Base-by-base conservation (phyloP, 2,329 filamentous ascomycete species). In the Clathrospora elynae region DNA sequence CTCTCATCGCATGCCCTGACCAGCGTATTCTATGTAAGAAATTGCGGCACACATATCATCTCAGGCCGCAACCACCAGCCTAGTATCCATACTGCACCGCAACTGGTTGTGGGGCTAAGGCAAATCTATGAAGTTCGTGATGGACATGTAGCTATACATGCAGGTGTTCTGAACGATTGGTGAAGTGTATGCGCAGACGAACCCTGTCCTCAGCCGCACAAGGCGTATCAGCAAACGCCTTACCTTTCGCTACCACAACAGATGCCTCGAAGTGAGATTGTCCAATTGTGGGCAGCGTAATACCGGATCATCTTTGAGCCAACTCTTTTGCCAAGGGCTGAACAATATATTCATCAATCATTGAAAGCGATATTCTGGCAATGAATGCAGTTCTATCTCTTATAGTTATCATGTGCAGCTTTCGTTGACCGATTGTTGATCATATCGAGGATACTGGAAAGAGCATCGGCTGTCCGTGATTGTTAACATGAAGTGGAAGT, bases 61-160 rank as follows among this genome's bases (percentile, higher is more conserved):
- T 38, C 41, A 25, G 35, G 30, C 37, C 20, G 20, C 33, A 17
- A 25, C 35, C 35, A 35, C 35, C 39, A 51, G 35, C 39, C 41
- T 46, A 26, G 33, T 22, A 24, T 35, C 30, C 22, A 45, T 41
- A 18, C 17, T 34, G 24, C 32, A 41, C 22, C 28, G 33, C 29
- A 28, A 20, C 20, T 28, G 32, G 17, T 37, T 37, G 9, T 22
- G 35, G 26, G 28, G 40, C 31, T 26, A 32, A 26, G 36, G 11
- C 18, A 14, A 33, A 10, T 29, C 19, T 16, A 37, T 17, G 28
- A 18, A 34, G 18, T 20, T 8, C 11, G 19, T 24, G 6, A 13
- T n/a, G 12, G 32, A 29, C 28, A 10, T 35, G 30, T 18, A 9
- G 25, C 6, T 7, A 24, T 30, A 24, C 18, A 26, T 16, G 19